Evolutionary conservation across 352 stramenopile genomes (phyloP), one percentile per base, ranked within the genome.

Genomic region (Phytopythium helicoides): DNA sequence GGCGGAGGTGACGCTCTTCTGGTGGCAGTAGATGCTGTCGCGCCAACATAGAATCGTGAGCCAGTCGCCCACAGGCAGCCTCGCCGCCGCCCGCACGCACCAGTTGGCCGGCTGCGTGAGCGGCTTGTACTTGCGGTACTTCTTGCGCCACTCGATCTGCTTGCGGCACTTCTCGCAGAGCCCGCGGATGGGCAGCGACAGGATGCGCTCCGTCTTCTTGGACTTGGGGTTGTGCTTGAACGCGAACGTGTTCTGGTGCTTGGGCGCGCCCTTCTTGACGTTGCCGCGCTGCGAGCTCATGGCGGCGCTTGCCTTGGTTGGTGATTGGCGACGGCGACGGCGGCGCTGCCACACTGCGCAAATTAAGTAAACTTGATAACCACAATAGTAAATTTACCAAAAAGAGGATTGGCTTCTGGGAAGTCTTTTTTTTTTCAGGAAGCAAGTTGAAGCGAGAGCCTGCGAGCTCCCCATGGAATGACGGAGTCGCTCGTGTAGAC

Each of bases 61-160:
- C 19, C 19, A 15, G 22, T 25, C 7, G 11, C 16, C 6, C 25
- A 41, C 14, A 34, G 22, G 14, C 10, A 16, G 36, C 26, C 38
- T 3, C n/a, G n/a, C n/a, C n/a, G n/a, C n/a, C n/a, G n/a, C n/a
- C n/a, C n/a, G n/a, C 37, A 50, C 71, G 59, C 66, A 94, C 83
- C 84, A 99, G 36, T 87, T 97, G 18, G 71, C 86, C 15, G 94
- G 94, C 76, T 98, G 86, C 38, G 94, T 98, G 39, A 97, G 68
- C 42, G 97, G 96, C 61, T 98, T 98, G 80, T 99, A 99, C 71
- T 99, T 99, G 68, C 97, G 87, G 77, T 99, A 99, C 66, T 98
- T 97, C 81, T 99, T 99, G 56, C 94, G 79, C 97, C 97, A 99
- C 68, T 99, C 96, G 61, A 99, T 98, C 74, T 99, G 96, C 45